Conservation (phyloP, 176 grass and related monocot genomes). For the Cymbopogon citratus region DNA sequence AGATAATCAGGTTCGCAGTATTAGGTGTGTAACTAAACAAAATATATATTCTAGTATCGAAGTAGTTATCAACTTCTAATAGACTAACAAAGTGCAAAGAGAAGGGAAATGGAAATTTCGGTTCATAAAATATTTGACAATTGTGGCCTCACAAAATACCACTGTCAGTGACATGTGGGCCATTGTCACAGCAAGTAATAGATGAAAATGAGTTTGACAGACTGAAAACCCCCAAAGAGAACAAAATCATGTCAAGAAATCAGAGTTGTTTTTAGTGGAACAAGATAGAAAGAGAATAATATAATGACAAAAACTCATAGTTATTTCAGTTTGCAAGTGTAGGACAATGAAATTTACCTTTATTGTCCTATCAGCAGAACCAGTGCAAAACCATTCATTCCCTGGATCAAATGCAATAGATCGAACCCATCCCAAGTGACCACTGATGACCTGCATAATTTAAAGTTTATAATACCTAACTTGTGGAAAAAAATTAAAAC, state of each 20-base stretch:
- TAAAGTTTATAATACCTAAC: neutral
- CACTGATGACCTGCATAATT: constrained; percentile 82
- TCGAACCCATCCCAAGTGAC: constrained; percentile 92
- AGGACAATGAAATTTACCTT: constrained; percentile 34
- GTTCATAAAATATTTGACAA: neutral
- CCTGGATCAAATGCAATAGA: constrained; percentile 94
- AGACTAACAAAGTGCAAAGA: neutral
- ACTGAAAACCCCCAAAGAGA: neutral
- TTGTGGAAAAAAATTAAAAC: neutral
- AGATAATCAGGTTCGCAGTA: neutral
- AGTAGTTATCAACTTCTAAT: neutral
- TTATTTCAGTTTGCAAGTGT: neutral
- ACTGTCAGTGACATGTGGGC: neutral
- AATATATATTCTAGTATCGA: neutral
- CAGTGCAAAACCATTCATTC: constrained; percentile 95
- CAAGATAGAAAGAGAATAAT: neutral
- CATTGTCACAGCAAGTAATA: neutral
- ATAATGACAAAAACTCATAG: neutral
- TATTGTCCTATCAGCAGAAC: constrained; percentile 92
- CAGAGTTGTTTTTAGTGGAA: neutral
- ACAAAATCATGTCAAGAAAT: neutral
- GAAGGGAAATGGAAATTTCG: neutral
- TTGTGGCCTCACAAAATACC: neutral
- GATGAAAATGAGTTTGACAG: neutral
- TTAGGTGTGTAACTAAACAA: neutral